Percentiles rank a stretch among this genome's conserved stretches.
phyloP scores from a whole-genome alignment of 768 basidiomycete species.

The Lactarius deliciosus region DNA sequence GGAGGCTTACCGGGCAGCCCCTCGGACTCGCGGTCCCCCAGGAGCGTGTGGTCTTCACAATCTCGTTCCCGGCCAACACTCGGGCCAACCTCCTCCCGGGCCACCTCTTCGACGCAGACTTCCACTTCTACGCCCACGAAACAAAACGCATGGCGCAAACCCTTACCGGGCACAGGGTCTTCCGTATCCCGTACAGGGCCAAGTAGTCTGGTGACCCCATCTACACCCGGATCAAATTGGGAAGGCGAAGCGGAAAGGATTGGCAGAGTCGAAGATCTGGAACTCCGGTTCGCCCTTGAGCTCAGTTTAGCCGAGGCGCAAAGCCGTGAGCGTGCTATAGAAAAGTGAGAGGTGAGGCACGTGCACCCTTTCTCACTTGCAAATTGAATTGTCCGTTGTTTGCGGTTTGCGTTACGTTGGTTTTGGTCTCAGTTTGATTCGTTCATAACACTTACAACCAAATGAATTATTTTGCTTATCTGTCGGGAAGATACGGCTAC shows the following conservation, averaged over 20 bases:
- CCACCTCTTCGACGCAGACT: neutral
- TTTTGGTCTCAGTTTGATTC: slow-evolving; percentile 4
- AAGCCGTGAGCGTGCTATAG: slow-evolving; percentile 19
- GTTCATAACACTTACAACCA: slow-evolving; percentile 2
- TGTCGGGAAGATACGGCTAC: neutral
- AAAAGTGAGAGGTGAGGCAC: slow-evolving; percentile 4
- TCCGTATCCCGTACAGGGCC: slow-evolving; percentile 1
- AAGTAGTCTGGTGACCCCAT: neutral
- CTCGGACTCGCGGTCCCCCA: slow-evolving; percentile 33
- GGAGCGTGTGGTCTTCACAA: slow-evolving; percentile 17
- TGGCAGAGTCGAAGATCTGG: slow-evolving; percentile 24
- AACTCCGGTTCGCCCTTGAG: slow-evolving; percentile 28
- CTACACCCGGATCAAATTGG: neutral
- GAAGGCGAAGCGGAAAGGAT: slow-evolving; percentile 17
- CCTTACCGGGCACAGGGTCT: slow-evolving; percentile 32
- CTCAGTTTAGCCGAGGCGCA: slow-evolving; percentile 28
- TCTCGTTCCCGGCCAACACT: slow-evolving; percentile 8
- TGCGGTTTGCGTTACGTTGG: neutral
- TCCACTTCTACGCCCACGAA: slow-evolving; percentile 29
- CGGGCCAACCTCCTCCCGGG: slow-evolving; percentile 32
- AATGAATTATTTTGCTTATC: slow-evolving; percentile 6
- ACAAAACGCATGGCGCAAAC: slow-evolving; percentile 38
- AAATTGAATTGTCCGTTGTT: neutral
- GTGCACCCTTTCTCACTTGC: neutral
- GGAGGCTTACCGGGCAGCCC: slow-evolving; percentile 32